These are phyloP conservation scores for Cavenderia fasciculata DNA, from an alignment of 78 protist genomes.

Conservation along the genomic window DNA sequence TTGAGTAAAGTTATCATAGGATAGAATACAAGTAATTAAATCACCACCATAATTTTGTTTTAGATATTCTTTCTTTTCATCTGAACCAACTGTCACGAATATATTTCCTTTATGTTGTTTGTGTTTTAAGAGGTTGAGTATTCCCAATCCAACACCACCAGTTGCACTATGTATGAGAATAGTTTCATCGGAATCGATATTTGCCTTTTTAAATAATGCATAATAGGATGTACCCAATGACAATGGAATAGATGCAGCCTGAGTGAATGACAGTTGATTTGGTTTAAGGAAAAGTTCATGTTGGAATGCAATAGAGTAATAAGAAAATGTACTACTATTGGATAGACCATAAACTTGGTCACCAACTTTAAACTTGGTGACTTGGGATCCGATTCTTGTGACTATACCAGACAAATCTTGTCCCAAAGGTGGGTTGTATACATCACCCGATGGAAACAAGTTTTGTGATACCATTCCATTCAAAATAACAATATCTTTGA, in stretches of 20 bases:
- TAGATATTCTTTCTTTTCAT: too few relatives aligned
- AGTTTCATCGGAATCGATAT: constrained; percentile 1
- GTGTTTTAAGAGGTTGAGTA: constrained; percentile 15
- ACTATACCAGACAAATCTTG: constrained; percentile 3
- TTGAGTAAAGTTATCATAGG: too few relatives aligned
- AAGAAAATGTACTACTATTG: background rate
- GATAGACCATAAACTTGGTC: background rate
- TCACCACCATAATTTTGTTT: too few relatives aligned
- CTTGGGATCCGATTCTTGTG: background rate
- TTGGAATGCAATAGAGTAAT: background rate
- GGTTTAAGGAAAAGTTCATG: background rate
- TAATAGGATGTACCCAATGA: background rate
- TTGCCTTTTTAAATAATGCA: background rate
- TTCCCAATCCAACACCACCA: constrained; percentile 52
- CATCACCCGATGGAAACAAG: background rate
- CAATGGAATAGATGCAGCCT: constrained; percentile 6
- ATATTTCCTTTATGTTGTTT: too few relatives aligned
- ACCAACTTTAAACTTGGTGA: constrained; percentile 6
- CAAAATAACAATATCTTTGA: constrained; percentile 10
- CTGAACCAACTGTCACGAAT: too few relatives aligned
- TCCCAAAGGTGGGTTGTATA: constrained; percentile 1
- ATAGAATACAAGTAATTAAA: too few relatives aligned
- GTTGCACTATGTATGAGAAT: constrained; percentile 42
- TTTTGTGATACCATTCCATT: background rate
- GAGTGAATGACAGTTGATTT: background rate